Conservation (phyloP, 2,329 filamentous ascomycete species). For the Nemania sp. region DNA sequence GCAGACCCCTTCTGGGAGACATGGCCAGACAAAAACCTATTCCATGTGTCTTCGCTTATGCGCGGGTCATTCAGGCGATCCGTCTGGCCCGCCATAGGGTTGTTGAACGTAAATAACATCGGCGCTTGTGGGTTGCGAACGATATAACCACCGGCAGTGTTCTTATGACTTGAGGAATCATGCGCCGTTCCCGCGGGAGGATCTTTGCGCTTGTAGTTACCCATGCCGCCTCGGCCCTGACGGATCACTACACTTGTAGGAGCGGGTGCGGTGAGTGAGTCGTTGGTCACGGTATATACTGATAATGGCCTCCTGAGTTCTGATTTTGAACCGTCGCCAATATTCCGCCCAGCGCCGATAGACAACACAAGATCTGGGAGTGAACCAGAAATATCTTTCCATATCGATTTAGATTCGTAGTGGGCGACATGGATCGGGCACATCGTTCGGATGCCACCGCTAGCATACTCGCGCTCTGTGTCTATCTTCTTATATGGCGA, state of each 20-base stretch:
- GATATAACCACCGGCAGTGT: slow-evolving; percentile 34
- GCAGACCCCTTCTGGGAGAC: slow-evolving; percentile 23
- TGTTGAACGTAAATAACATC: slow-evolving; percentile 37
- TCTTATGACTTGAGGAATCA: slow-evolving; percentile 13
- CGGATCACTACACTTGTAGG: slow-evolving; percentile 32
- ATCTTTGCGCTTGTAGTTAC: slow-evolving; percentile 37
- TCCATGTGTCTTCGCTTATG: slow-evolving; percentile 33
- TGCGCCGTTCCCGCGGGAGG: background rate
- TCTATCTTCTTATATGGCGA: slow-evolving; percentile 37
- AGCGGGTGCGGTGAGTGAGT: slow-evolving; percentile 26
- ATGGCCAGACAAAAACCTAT: slow-evolving; percentile 31
- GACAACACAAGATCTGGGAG: slow-evolving; percentile 38
- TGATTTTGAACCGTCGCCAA: slow-evolving; percentile 32
- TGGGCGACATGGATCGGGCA: slow-evolving; percentile 36
- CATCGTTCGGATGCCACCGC: slow-evolving; percentile 30
- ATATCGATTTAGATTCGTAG: slow-evolving; percentile 36
- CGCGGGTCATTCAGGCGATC: slow-evolving; percentile 35
- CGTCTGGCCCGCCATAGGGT: slow-evolving; percentile 34
- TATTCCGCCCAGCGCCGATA: slow-evolving; percentile 37
- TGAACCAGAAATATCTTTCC: slow-evolving; percentile 31
- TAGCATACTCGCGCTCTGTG: slow-evolving; percentile 32
- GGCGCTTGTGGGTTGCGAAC: slow-evolving; percentile 37
- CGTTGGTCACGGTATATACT: slow-evolving; percentile 27
- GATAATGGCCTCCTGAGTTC: slow-evolving; percentile 21
- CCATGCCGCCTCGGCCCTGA: slow-evolving; percentile 37